Percentiles rank a stretch among this genome's conserved stretches.
These are phyloP conservation scores for Pugionium dolabratum DNA, from an alignment of 345 rosid genomes.

Conservation along the genomic window DNA sequence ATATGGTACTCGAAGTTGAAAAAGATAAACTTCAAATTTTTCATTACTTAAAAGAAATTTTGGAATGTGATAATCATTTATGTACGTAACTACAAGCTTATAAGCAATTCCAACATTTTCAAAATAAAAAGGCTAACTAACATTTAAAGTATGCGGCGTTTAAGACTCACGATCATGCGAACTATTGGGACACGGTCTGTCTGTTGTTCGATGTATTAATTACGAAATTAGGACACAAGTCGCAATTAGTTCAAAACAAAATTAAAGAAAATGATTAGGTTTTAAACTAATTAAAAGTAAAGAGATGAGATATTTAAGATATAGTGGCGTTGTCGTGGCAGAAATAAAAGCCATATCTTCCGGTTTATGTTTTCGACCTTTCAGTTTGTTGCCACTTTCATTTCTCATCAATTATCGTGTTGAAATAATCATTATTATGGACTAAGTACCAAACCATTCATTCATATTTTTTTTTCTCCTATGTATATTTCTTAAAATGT, in stretches of 20 bases:
- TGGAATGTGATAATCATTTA: too few species aligned
- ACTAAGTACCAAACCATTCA: too few species aligned
- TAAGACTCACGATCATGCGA: slow-evolving; percentile 26
- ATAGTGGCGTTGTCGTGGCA: slow-evolving; percentile 35
- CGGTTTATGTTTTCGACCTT: slow-evolving; percentile 31
- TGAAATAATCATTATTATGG: too few species aligned
- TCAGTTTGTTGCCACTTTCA: slow-evolving; percentile 40
- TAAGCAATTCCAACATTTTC: too few species aligned
- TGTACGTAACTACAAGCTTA: too few species aligned
- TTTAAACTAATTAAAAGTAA: slow-evolving; percentile 5
- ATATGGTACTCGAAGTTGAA: too few species aligned
- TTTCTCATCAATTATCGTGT: neutral
- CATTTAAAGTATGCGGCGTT: neutral
- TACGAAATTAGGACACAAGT: too few species aligned
- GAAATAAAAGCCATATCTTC: slow-evolving; percentile 38
- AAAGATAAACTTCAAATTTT: too few species aligned
- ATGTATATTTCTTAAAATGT: too few species aligned
- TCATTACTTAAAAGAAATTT: too few species aligned
- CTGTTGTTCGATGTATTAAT: slow-evolving; percentile 5
- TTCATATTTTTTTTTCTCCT: too few species aligned
- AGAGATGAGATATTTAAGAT: slow-evolving; percentile 28
- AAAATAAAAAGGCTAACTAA: too few species aligned
- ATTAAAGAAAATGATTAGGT: slow-evolving; percentile 13
- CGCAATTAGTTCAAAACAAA: neutral
- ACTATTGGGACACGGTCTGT: slow-evolving; percentile 25